Evolutionary conservation across 306 rosid genomes (phyloP), one percentile per base, ranked within the genome.

Genomic region (Myrica gale): DNA sequence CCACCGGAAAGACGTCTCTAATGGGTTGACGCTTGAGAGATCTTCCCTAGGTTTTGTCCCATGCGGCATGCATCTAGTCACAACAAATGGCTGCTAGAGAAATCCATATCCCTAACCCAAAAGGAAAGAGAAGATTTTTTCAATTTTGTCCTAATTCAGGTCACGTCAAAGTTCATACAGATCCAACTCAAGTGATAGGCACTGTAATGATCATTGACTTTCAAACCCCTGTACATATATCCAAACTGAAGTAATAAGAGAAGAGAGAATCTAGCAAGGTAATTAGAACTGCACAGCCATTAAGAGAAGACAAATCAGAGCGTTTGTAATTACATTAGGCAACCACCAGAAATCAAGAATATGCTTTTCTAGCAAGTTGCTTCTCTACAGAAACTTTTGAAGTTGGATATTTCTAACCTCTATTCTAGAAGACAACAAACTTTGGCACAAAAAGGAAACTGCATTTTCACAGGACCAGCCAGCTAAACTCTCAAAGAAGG

Each of bases 171-270:
- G 79, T 48, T 74, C 75, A 71, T 51, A 65, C 39, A 66, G 37
- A 55, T 58, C 69, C 61, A 82, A 69, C 70, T 63, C 42, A 20
- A 37, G 57, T 39, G 46, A 70, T 53, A 73, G 48, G 41, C 69
- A 62, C 55, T 37, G 46, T 53, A 48, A 32, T 10, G 78, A 50
- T 53, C 45, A 43, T 48, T 19, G 37, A 44, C 21, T 78, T 68
- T 62, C 65, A 71, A 71, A 71, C 16, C 39, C 19, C 19, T n/a
- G 4, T n/a, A 7, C 60, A n/a, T 6, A n/a, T 5, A 16, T 32
- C 3, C 23, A 54, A 54, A 54, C 8, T 6, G n/a, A 32, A 32
- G 37, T 32, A 32, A 2, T 2, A 2, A 32, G 37, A 32, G 3
- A 26, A 26, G 37, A 32, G 37, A 32, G 37, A 32, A 2, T 32